A percentile compares a stretch with the other conserved stretches of the same genome.
Evolutionary conservation across 1,139 yeast species (phyloP).

Genomic region (Taphrina confusa): DNA sequence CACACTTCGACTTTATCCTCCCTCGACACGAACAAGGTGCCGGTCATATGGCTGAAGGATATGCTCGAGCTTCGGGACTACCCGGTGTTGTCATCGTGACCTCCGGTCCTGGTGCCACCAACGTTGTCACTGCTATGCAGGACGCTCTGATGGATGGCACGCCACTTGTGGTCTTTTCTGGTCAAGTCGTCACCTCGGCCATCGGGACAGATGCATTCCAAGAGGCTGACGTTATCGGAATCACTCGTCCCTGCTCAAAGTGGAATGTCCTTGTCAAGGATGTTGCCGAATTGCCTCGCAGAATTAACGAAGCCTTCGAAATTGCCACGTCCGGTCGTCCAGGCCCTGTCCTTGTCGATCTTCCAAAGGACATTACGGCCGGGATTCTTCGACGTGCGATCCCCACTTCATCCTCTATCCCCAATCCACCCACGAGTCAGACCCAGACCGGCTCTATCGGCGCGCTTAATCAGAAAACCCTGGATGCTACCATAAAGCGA

Average conservation of each 20-base stretch:
- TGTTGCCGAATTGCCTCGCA: constrained; percentile 88
- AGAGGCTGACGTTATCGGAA: constrained; percentile 97
- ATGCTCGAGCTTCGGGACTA: constrained; percentile 91
- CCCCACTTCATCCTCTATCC: constrained; percentile 81
- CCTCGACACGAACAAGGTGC: constrained; percentile 99
- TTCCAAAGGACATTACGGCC: constrained; percentile 97
- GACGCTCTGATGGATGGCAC: constrained; percentile 97
- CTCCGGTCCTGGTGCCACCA: constrained; percentile 98
- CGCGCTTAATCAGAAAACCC: constrained; percentile 58
- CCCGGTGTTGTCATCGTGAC: constrained; percentile 99
- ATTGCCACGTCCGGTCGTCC: constrained; percentile 96
- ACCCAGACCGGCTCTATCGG: constrained; percentile 30
- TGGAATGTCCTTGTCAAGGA: constrained; percentile 99
- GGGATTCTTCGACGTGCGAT: constrained; percentile 82
- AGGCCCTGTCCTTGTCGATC: constrained; percentile 95
- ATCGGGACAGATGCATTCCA: constrained; percentile 99
- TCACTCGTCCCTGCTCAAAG: constrained; percentile 94
- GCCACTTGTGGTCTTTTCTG: constrained; percentile 95
- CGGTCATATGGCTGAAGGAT: constrained; percentile 99
- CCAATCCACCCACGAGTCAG: constrained; percentile 69
- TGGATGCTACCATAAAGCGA: constrained; percentile 69
- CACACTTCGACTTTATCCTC: constrained; percentile 80
- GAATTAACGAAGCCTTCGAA: constrained; percentile 97
- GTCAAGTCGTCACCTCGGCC: constrained; percentile 93
- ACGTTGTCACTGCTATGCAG: constrained; percentile 94